Evolutionary conservation across 352 stramenopile species (phyloP).

Genomic region (Globisporangium carolinianum): DNA sequence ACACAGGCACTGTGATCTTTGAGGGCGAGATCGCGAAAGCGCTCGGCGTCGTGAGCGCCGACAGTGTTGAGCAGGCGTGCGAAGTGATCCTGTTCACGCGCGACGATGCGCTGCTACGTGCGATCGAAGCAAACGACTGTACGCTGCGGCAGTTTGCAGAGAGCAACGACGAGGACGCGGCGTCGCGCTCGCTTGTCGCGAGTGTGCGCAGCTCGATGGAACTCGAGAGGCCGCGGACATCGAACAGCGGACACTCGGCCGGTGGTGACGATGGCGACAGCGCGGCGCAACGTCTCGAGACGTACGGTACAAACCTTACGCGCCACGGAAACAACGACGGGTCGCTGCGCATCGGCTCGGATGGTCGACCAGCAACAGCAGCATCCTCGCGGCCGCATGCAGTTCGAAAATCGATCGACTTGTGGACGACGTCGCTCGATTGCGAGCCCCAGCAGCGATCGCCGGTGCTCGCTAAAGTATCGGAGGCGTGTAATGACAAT

Average conservation of each 20-base stretch:
- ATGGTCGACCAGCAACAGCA: slow-evolving; percentile 39
- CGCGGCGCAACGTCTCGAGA: slow-evolving; percentile 3
- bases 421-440: slow-evolving; percentile 17
- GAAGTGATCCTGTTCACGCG: slow-evolving; percentile 88
- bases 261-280: too few relatives aligned
- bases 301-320: slow-evolving; percentile 3
- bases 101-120: slow-evolving; percentile 44
- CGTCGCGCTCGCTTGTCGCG: slow-evolving; percentile 22
- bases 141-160: slow-evolving; percentile 16
- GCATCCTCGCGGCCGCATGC: slow-evolving; percentile 14
- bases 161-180: slow-evolving; percentile 48
- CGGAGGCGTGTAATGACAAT: slow-evolving; percentile 10
- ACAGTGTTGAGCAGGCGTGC: slow-evolving; percentile 44
- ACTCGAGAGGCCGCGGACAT: slow-evolving; percentile 41
- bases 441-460: slow-evolving; percentile 45
- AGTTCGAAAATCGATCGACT: slow-evolving; percentile 35
- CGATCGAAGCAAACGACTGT: slow-evolving; percentile 64
- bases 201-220: slow-evolving; percentile 38
- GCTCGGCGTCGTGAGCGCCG: slow-evolving; percentile 45
- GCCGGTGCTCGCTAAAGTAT: slow-evolving; percentile 29
- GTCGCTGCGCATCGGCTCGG: slow-evolving; percentile 3
- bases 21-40: slow-evolving; percentile 80
- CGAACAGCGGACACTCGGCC: slow-evolving; percentile 20
- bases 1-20: slow-evolving; percentile 47
- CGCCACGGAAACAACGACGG: slow-evolving; percentile 12